Evolutionary conservation across 1,139 yeast species (phyloP), one percentile per base, ranked within the genome.

Genomic region (Scheffersomyces segobiensis): DNA sequence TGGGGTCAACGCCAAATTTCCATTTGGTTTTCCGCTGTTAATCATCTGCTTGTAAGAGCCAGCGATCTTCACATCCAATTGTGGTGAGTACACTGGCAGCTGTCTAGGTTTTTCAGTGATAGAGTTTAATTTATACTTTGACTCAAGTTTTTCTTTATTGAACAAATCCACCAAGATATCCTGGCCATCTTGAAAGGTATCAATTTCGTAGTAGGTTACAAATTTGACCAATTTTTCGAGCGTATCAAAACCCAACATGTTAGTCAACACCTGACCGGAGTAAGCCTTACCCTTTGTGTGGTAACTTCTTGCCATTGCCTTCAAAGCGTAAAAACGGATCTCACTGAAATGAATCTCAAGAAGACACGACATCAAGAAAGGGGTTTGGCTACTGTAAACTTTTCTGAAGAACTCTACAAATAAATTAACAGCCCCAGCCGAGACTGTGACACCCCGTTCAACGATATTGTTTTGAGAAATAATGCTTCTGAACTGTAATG

Each of bases 331-430:
- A 66, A 90, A 86, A 52, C 99, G 76, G 6, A 93, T 80, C 60
- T 89, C 95, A 66, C 90, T 90, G 67, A 92, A 86, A 64, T 90
- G 93, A 5, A 89, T 86, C 69, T 95, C 98, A 42, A 92, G 72
- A 51, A 95, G 75, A 62, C 96, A 93, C 0, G 92, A 81, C 71
- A 91, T 73, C 49, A 93, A 75, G 58, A 88, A 84, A 1, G 97
- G 96, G 0, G 92, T 86, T 24, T 67, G 67, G 1, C 76, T 72
- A 8, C 78, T 73, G 49, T 81, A 79, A 20, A 84, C 81, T 10
- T 83, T 68, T 56, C 82, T 74, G 72, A 96, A 95, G 67, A 93
- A 90, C 56, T 84, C 82, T 2, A 81, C 79, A 69, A 86, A 92
- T 21, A 88, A 70, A 65, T 89, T 86, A 50, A 87, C 71, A 8